Evolutionary conservation across 1,284 basidiomycete species (phyloP), one percentile per base, ranked within the genome.

Genomic region (Schizophyllum amplum): DNA sequence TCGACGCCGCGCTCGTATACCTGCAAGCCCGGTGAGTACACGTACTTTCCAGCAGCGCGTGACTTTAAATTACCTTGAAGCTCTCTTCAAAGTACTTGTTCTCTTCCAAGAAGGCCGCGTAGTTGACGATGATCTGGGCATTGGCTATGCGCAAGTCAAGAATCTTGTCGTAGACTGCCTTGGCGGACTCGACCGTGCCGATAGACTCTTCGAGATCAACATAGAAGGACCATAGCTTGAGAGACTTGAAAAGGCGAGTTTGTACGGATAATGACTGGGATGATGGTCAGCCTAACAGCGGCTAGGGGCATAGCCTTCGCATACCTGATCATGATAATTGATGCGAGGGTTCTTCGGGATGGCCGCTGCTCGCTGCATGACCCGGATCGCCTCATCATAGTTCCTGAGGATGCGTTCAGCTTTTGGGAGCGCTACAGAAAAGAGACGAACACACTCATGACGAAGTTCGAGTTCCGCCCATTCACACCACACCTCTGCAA

Each of bases 201-300:
- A 98, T 90, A 1, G 94, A 94, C 69, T 99, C 97, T 70, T 98
- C 94, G 24, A 99, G 78, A 67, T 99, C 97, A 59, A 97, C 90
- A 68, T 97, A 98, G 77, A 98, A 99, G 1, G 94, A 96, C 97
- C 97, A 99, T 1, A 99, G 81, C 71, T 99, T 99, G 60, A 99
- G 78, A 1, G 94, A 97, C 69, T 99, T 99, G 83, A 99, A 99
- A 48, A 99, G 74, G 15, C 97, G 85, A 2, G 82, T 77, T 76
- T 99, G 97, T 0, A 90, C 90, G 6, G 94, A 78, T 23, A 99
- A 77, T 9, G 85, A 78, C 86, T 94, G 63, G 5, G 56, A 33
- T n/a, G 52, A 54, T 54, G 47, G 61, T 66, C 25, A 64, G 61
- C 47, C 60, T 21, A 50, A n/a, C 4, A 53, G n/a, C n/a, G 24